Evolutionary conservation across 2,329 filamentous ascomycete species (phyloP).

Genomic region (Sclerotiophoma versabilis): DNA sequence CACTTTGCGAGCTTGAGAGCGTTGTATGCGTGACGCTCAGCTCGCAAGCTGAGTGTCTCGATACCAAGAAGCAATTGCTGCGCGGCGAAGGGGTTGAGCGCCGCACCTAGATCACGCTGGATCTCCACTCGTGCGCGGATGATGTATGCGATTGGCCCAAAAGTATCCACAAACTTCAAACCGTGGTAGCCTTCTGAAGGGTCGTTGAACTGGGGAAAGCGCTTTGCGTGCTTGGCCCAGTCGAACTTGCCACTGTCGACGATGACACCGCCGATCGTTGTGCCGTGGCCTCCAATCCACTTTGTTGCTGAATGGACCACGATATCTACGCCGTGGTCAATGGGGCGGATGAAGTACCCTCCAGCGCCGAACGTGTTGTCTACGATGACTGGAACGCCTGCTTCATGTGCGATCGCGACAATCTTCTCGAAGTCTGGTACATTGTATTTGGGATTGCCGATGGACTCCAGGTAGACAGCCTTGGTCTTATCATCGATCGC

Average conservation of each 20-base stretch:
- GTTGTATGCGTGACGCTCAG: constrained; percentile 86
- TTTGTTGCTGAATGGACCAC: constrained; percentile 95
- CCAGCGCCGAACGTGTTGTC: constrained; percentile 97
- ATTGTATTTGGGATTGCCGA: constrained; percentile 93
- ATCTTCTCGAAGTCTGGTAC: constrained; percentile 90
- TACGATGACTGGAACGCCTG: constrained; percentile 64
- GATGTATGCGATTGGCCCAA: constrained; percentile 81
- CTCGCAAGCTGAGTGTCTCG: constrained; percentile 87
- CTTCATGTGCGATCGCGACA: constrained; percentile 76
- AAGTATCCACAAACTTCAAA: constrained; percentile 92
- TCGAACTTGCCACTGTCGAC: constrained; percentile 92
- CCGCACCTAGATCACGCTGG: constrained; percentile 82
- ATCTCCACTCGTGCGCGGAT: constrained; percentile 89
- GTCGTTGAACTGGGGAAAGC: constrained; percentile 93
- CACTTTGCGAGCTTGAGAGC: constrained; percentile 80
- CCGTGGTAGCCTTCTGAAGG: constrained; percentile 90
- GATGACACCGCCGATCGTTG: constrained; percentile 85
- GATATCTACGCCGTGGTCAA: constrained; percentile 91
- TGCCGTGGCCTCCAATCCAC: constrained; percentile 91
- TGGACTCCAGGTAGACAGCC: constrained; percentile 84
- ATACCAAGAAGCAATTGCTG: constrained; percentile 89
- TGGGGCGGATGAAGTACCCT: constrained; percentile 85
- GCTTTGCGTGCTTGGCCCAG: constrained; percentile 82
- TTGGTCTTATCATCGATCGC: constrained; percentile 94
- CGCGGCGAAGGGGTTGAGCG: constrained; percentile 87